Evolutionary conservation across 345 rosid species (phyloP).

Genomic region (Rhodamnia rubescens): DNA sequence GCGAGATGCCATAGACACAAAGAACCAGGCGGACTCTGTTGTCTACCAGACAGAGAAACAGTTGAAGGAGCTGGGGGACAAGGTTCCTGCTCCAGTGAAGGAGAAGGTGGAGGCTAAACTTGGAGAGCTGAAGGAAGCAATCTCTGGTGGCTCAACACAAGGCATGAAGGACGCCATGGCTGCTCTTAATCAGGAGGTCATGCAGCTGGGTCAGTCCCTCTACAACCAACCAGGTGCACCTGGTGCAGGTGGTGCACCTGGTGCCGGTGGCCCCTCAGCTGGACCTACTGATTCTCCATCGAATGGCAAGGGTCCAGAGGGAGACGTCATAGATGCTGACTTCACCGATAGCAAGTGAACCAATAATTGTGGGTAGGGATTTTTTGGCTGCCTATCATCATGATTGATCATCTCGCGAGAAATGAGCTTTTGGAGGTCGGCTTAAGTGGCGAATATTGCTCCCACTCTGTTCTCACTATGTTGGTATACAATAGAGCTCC

Average conservation of each 20-base stretch:
- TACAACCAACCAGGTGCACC: slow-evolving; percentile 83
- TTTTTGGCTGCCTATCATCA: background rate
- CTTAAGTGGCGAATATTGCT: background rate
- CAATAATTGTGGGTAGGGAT: background rate
- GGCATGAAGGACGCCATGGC: slow-evolving; percentile 73
- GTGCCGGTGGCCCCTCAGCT: slow-evolving; percentile 23
- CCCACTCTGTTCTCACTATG: background rate
- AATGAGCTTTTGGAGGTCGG: background rate
- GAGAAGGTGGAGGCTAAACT: slow-evolving; percentile 87
- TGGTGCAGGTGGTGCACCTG: slow-evolving; percentile 53
- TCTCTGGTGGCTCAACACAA: slow-evolving; percentile 64
- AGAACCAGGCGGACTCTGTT: slow-evolving; percentile 91
- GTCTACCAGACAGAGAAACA: slow-evolving; percentile 97
- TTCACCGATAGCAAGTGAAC: slow-evolving; percentile 72
- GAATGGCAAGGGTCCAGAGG: slow-evolving; percentile 55
- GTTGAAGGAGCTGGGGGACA: slow-evolving; percentile 83
- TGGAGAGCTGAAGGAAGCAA: slow-evolving; percentile 70
- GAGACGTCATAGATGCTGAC: slow-evolving; percentile 87
- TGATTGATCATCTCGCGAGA: background rate
- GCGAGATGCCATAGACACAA: slow-evolving; percentile 94
- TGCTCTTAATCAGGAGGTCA: slow-evolving; percentile 84
- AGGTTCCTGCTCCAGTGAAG: slow-evolving; percentile 75
- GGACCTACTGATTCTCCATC: slow-evolving; percentile 42
- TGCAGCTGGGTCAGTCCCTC: slow-evolving; percentile 87
- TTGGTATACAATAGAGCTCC: background rate